Conservation (phyloP, 192 early-diverging fungal species). For the Backusella macrospora region DNA sequence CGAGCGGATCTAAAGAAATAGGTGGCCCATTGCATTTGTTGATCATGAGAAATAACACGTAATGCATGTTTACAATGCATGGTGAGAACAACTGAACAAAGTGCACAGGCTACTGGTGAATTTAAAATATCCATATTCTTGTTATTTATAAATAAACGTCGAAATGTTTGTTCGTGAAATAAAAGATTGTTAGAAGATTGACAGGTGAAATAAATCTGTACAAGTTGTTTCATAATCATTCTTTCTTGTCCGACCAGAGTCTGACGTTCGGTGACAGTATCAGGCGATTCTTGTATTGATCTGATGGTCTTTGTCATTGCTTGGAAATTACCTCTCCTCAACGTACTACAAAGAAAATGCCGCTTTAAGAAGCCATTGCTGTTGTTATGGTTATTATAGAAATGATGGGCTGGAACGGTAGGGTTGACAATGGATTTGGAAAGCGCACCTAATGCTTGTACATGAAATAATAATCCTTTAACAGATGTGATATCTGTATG, state of each 20-base stretch:
- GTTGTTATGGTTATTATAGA: not conserved
- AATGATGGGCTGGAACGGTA: not conserved
- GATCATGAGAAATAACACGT: not conserved
- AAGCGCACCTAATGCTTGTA: not conserved
- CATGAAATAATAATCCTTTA: not conserved
- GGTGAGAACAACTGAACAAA: slow-evolving; percentile 21
- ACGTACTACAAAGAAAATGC: not conserved
- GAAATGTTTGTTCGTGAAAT: slow-evolving; percentile 22
- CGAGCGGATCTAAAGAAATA: slow-evolving; percentile 19
- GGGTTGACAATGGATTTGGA: not conserved
- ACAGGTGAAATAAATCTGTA: slow-evolving; percentile 15
- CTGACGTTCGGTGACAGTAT: not conserved
- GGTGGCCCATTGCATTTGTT: not conserved
- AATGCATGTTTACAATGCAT: slow-evolving; percentile 27
- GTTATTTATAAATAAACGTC: not conserved
- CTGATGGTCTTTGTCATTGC: not conserved
- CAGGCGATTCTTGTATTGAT: not conserved
- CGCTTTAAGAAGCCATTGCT: not conserved
- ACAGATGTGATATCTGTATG: slow-evolving; percentile 9
- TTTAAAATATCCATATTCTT: not conserved
- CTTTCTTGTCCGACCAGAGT: not conserved
- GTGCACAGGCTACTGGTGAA: slow-evolving; percentile 20
- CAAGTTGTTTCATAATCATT: not conserved
- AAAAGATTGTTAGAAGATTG: not conserved
- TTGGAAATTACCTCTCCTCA: not conserved